Base-by-base conservation (phyloP, 2,329 filamentous ascomycete genomes). In the Xylaria sp. region DNA sequence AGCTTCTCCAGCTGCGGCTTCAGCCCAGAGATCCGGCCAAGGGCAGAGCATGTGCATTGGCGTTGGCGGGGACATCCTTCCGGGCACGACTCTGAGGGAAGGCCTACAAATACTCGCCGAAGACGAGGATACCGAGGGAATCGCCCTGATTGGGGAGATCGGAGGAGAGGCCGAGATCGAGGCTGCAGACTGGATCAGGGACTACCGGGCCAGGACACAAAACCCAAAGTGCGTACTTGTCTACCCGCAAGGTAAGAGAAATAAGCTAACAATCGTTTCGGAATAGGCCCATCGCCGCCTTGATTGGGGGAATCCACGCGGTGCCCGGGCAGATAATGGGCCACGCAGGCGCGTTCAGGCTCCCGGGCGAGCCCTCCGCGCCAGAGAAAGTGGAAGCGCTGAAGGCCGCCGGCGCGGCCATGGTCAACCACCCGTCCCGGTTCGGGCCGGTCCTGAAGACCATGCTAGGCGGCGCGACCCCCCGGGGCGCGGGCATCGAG, bases 391-490 rank as follows among this genome's bases (percentile, higher is more conserved):
- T 88, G 55, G 79, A 78, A 39, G 81, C 84, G 1, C 76, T 93
- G n/a, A 74, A 85, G 66, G 75, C 79, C 50, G 88, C 81, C 11
- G 88, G 88, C 2, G 88, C 83, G 0, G 82, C 81, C 0, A 84
- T 92, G 71, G 85, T 92, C 2, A 84, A 89, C 55, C 89, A 92
- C 65, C 90, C 90, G 0, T 86, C 89, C 44, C 86, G 89, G 57
- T 89, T 93, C 57, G 90, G 90, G 0, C 74, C 79, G 18, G 82
- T 83, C 0, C 84, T 92, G 78, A 88, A 85, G 68, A 72, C 74
- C 2, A 74, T 89, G 13, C 73, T 92, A 3, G 71, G 69, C 16
- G 72, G 74, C 37, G 71, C 45, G 2, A 41, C 49, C 26, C 34
- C 56, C 17, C 39, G 52, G 1, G 53, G 52, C 7, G 21, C 50